Conservation (phyloP, 768 basidiomycete genomes). For the Rhodotorula paludigena region DNA sequence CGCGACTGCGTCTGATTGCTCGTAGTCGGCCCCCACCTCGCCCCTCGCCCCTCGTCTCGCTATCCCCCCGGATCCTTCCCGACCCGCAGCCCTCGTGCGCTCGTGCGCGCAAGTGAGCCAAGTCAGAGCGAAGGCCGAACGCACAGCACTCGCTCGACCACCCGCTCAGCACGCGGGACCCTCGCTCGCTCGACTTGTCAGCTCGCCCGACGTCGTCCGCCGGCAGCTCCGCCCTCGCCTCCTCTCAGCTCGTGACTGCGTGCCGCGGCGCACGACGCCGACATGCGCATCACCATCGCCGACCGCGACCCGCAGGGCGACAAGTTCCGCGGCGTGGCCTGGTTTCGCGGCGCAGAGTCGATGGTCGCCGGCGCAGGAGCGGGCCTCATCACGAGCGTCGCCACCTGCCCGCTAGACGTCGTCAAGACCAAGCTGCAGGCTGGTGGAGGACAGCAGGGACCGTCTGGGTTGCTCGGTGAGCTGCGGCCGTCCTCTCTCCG, state of each 20-base stretch:
- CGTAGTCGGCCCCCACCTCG: no score
- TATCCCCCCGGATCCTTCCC: no score
- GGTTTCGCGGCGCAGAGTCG: conserved; percentile 44
- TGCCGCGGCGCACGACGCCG: background rate
- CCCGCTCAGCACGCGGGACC: no score
- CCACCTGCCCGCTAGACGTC: conserved; percentile 95
- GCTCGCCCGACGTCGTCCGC: background rate
- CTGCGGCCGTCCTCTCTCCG: conserved; percentile 34
- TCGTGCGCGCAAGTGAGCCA: no score
- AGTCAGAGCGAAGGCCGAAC: no score
- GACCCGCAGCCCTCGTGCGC: no score
- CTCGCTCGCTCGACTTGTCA: background rate
- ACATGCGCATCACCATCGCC: conserved; percentile 33
- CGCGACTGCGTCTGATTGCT: no score
- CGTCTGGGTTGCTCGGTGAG: conserved; percentile 65
- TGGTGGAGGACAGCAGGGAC: conserved; percentile 54
- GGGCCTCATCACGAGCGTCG: conserved; percentile 83
- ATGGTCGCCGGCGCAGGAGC: conserved; percentile 83
- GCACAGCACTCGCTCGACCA: no score
- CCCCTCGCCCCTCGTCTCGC: no score
- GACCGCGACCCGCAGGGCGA: conserved; percentile 32
- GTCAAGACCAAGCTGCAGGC: conserved; percentile 97
- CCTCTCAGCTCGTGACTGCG: background rate
- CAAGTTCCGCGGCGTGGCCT: conserved; percentile 6
- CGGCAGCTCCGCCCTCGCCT: background rate